phyloP scores from a whole-genome alignment of 2,329 filamentous ascomycete species.

The Fusarium burgessii region DNA sequence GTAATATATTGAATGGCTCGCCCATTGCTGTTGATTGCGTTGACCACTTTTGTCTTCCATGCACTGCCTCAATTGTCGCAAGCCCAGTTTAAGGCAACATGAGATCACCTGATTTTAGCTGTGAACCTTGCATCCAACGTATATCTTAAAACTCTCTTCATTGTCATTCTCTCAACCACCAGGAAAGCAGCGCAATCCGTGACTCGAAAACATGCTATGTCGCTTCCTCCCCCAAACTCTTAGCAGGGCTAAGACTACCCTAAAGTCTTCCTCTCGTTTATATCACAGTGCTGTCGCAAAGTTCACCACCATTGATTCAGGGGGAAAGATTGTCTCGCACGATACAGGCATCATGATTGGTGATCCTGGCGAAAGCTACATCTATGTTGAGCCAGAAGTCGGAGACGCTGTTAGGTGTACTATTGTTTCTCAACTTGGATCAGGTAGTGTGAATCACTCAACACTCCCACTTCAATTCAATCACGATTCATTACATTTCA shows the following conservation, averaged over 20 bases:
- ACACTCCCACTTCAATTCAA: not conserved
- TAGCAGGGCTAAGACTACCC: not conserved
- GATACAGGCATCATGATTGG: not conserved
- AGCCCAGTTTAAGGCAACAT: not conserved
- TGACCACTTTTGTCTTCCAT: not conserved
- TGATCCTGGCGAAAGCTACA: not conserved
- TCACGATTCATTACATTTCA: not conserved
- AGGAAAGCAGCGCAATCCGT: not conserved
- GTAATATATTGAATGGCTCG: not conserved
- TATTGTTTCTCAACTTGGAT: not conserved
- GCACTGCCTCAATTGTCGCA: not conserved
- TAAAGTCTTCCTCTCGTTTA: no score
- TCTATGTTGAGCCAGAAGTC: not conserved
- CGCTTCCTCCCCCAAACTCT: not conserved
- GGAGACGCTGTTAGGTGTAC: not conserved
- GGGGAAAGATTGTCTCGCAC: not conserved
- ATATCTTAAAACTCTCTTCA: not conserved
- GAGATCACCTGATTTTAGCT: not conserved
- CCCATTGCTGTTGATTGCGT: not conserved
- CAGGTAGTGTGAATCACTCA: fast-evolving
- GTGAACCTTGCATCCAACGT: no score
- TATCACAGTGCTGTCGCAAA: not conserved
- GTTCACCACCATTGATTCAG: not conserved
- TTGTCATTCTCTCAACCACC: not conserved
- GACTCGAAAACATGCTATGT: not conserved